phyloP scores from a whole-genome alignment of 2,329 filamentous ascomycete genomes.

The Pseudocercospora fijiensis region DNA sequence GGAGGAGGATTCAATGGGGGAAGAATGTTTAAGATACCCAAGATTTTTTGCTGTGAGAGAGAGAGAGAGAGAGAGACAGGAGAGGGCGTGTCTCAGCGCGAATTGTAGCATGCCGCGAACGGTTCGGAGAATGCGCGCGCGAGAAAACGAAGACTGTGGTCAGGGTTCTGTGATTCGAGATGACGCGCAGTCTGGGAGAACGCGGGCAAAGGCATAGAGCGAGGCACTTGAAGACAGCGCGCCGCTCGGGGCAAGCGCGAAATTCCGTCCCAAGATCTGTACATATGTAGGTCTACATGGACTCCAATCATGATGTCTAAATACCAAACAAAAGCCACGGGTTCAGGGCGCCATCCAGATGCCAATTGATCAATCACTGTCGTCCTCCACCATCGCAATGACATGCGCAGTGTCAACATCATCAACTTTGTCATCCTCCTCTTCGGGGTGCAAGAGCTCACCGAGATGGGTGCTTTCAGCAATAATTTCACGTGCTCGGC shows the following conservation, averaged over 20 bases:
- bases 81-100: neutral
- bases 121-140: neutral
- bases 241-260: neutral
- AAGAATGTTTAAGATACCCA: neutral
- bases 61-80: neutral
- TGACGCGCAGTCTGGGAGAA: neutral
- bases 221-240: neutral
- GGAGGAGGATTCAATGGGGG: neutral
- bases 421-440: conserved; percentile 31
- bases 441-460: conserved; percentile 35
- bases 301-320: neutral
- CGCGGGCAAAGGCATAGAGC: neutral
- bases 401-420: conserved; percentile 19
- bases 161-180: neutral
- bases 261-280: neutral
- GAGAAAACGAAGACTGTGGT: neutral
- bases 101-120: neutral
- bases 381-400: conserved; percentile 16
- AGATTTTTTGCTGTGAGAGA: too few species aligned
- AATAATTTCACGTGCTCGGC: conserved; percentile 30
- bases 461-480: conserved; percentile 37
- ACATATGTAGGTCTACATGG: neutral
- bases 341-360: neutral
- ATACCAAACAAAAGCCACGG: neutral
- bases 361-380: conserved; percentile 2